Evolutionary conservation across 2,329 filamentous ascomycete genomes (phyloP).

Genomic region (Lachnellula suecica): DNA sequence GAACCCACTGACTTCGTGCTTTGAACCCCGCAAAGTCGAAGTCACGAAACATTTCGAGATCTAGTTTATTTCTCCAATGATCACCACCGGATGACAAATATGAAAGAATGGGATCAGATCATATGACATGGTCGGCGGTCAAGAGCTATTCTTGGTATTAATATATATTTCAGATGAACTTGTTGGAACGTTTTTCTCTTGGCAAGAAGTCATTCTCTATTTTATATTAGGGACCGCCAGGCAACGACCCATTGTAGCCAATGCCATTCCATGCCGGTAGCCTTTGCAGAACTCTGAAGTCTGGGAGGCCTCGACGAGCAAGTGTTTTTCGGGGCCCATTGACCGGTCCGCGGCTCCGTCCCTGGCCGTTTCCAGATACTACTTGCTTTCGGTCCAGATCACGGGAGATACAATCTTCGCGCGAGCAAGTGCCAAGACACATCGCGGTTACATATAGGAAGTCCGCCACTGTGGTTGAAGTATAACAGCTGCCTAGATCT

Average conservation of each 20-base stretch:
- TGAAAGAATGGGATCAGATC: not conserved
- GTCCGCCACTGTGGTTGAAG: too few species aligned
- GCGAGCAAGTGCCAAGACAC: too few species aligned
- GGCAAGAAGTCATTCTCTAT: slow-evolving; percentile 6
- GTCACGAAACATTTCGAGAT: not conserved
- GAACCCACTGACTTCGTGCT: not conserved
- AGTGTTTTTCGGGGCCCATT: not conserved
- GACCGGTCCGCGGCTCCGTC: not conserved
- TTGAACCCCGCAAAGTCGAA: not conserved
- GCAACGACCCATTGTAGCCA: not conserved
- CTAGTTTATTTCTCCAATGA: not conserved
- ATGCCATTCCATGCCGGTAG: not conserved
- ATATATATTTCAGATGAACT: slow-evolving; percentile 6
- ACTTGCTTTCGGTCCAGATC: not conserved
- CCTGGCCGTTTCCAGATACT: not conserved
- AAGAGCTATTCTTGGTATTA: not conserved
- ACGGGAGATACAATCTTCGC: not conserved
- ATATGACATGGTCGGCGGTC: not conserved
- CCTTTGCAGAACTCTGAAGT: too few species aligned
- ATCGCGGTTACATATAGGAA: too few species aligned
- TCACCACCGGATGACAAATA: not conserved
- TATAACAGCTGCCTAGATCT: not conserved
- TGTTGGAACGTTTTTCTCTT: too few species aligned
- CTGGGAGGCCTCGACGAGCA: too few species aligned
- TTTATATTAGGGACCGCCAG: slow-evolving; percentile 10